A percentile compares a stretch with the other conserved stretches of the same genome.
Evolutionary conservation across 2,329 filamentous ascomycete genomes (phyloP).

Genomic region (Fusarium equiseti): DNA sequence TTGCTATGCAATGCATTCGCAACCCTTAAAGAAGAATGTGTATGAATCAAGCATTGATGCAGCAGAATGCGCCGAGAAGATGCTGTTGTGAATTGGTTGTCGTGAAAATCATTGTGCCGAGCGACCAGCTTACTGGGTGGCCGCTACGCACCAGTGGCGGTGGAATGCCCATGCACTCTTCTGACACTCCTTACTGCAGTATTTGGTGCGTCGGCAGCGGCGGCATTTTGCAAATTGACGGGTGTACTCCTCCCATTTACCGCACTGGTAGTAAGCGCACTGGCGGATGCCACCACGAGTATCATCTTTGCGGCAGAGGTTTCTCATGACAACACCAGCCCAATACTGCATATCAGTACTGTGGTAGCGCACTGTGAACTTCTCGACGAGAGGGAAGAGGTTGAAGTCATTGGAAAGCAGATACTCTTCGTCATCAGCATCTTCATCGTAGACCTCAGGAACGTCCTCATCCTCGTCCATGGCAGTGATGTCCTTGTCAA

Average conservation of each 20-base stretch:
- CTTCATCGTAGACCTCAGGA: conserved; percentile 58
- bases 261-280: conserved; percentile 97
- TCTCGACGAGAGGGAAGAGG: conserved; percentile 97
- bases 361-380: conserved; percentile 96
- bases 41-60: conserved; percentile 50
- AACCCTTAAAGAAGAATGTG: conserved; percentile 48
- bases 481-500: conserved; percentile 64
- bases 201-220: conserved; percentile 94
- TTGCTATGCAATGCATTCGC: conserved; percentile 57
- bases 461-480: conserved; percentile 61
- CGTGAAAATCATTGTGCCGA: conserved; percentile 30
- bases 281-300: conserved; percentile 93
- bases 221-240: conserved; percentile 98
- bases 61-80: conserved; percentile 44
- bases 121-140: conserved; percentile 61
- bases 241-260: conserved; percentile 97
- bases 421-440: conserved; percentile 85
- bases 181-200: conserved; percentile 99
- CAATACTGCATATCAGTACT: conserved; percentile 99
- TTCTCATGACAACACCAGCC: conserved; percentile 99
- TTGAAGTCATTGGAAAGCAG: conserved; percentile 94
- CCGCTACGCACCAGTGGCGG: conserved; percentile 94
- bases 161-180: conserved; percentile 99
- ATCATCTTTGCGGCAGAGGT: conserved; percentile 97
- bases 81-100: conserved; percentile 41